Base-by-base conservation (phyloP, 768 basidiomycete species). In the Podaxis carcinomalis region DNA sequence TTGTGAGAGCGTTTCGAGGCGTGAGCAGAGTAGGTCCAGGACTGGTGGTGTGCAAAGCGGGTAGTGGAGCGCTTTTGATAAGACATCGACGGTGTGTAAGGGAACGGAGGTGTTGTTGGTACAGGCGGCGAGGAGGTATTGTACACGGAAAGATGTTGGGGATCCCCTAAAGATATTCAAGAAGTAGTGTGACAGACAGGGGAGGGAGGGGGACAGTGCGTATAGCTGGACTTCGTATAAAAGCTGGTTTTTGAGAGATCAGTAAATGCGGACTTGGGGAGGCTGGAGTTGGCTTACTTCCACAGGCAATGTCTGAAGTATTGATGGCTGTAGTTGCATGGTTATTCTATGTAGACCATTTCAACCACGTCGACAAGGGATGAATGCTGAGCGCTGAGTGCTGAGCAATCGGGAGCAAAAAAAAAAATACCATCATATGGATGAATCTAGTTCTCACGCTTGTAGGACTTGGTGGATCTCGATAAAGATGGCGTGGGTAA, bases 181-280 rank as follows among this genome's bases (percentile, higher is more conserved):
- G 19, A 95, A 70, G 40, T 77, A 71, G 62, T 73, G 81, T 63
- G 82, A 90, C 35, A 82, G 74, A 54, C 73, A 72, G 0, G 93
- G 92, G 6, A 97, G 74, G 37, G 75, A 67, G 16, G 83, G 77
- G 2, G 90, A 92, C 5, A 85, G 74, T 0, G 92, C 86, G 64
- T 78, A 78, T 16, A 90, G 79, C 65, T 94, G 89, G 13, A 96
- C 80, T 59, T 93, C 84, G 66, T 89, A 88, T 0, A 95, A 72
- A 7, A 98, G 79, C 94, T 61, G 14, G 27, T 16, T 5, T 6
- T 25, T 14, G 4, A 10, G 65, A 36, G 39, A 52, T 37, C 19
- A 55, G 23, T 42, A 67, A 67, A 58, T 67, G 46, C 10, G 28
- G 21, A 57, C 36, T 40, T 47, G 19, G 36, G 55, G 28, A 42